Evolutionary conservation across 129 eudicot genomes (phyloP).

Genomic region (Flaveria linearis): DNA sequence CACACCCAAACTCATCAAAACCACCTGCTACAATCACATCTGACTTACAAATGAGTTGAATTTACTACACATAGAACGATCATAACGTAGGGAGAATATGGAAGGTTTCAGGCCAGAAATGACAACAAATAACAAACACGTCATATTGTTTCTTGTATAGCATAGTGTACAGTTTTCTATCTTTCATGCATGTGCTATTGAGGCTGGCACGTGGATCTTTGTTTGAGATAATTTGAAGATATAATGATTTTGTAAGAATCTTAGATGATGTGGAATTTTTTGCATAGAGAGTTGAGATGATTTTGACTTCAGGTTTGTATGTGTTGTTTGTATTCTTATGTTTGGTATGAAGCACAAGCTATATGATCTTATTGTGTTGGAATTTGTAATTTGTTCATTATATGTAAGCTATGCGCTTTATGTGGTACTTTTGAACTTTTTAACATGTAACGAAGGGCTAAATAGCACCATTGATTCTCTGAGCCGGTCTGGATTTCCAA

Average conservation of each 20-base stretch:
- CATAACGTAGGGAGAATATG: no score
- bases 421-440: no score
- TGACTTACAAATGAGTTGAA: constrained; percentile 25
- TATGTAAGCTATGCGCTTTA: neutral
- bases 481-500: no score
- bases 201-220: constrained; percentile 25
- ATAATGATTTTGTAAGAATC: constrained; percentile 13
- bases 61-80: neutral
- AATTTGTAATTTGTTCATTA: neutral
- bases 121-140: constrained; percentile 14
- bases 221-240: constrained; percentile 8
- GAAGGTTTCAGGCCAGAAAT: constrained; percentile 11
- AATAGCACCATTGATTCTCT: no score
- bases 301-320: no score
- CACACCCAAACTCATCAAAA: constrained; percentile 51
- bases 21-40: constrained; percentile 40
- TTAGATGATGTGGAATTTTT: constrained; percentile 13
- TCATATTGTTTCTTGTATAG: constrained; percentile 34
- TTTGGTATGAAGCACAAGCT: neutral
- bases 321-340: neutral
- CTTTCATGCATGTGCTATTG: neutral
- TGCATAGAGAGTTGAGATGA: no score
- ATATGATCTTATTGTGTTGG: neutral
- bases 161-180: constrained; percentile 38
- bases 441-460: no score